Evolutionary conservation across 2,329 filamentous ascomycete genomes (phyloP), one percentile per base, ranked within the genome.

Genomic region (Thermoascus crustaceus): DNA sequence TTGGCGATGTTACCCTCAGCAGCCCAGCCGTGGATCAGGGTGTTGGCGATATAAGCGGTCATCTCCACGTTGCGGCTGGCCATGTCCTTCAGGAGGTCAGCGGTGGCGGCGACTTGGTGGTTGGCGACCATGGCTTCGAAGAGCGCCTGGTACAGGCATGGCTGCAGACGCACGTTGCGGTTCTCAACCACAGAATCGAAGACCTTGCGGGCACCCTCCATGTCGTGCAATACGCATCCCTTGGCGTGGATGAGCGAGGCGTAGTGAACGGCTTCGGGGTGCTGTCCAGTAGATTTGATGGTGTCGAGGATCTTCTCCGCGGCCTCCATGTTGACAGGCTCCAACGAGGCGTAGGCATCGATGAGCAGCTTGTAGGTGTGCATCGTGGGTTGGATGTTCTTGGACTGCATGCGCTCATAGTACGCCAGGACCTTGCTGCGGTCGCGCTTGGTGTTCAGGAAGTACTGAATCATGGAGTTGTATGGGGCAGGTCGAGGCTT

Each of bases 391-490:
- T 83, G 71, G 55, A 98, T 98, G 38, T 80, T 78, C 67, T 82
- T 85, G 14, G 77, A 73, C 58, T 82, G 78, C 91, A 98, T 96
- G 43, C 89, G 85, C 62, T 94, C 82, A 57, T 94, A 96, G 72
- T 96, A 98, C 20, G 80, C 74, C 16, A 98, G 73, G 4, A 95
- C 89, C 76, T 96, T 96, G 60, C 73, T 68, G 66, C 91, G 89
- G 61, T 98, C 89, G 35, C 87, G 85, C 76, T 96, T 96, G 37
- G 89, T 96, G 38, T 85, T 94, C 48, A 96, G 72, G 76, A 96
- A 98, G 68, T 94, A 96, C 60, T 98, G 91, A 78, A 98, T 98
- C 80, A 98, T 84, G 64, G 86, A 94, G 71, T 98, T 95, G 73
- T 98, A 98, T 1, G 91, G 91, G 16, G 91, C 91, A 17, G 91